Evolutionary conservation across 345 rosid species (phyloP).

Genomic region (Syzygium oleosum): DNA sequence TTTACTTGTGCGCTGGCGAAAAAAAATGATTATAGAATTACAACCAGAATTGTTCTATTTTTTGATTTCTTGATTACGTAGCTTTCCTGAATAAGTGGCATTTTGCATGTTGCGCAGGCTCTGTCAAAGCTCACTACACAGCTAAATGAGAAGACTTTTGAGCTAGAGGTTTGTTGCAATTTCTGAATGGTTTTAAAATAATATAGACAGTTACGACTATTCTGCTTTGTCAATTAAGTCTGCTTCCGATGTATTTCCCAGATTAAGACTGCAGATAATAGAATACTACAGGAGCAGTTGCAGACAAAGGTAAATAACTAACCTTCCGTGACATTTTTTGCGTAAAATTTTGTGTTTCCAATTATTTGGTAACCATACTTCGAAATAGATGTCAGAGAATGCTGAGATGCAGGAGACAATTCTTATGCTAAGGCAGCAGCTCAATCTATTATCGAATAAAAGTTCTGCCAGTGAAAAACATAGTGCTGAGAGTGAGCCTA

Average conservation of each 20-base stretch:
- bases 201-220: background rate
- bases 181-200: background rate
- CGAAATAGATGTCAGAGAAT: conserved; percentile 42
- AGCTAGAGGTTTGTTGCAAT: conserved; percentile 51
- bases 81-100: background rate
- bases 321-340: background rate
- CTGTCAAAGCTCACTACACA: conserved; percentile 45
- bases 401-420: conserved; percentile 56
- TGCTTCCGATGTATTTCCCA: conserved; percentile 10
- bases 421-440: conserved; percentile 45
- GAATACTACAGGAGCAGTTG: conserved; percentile 64
- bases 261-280: conserved; percentile 66
- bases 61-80: background rate
- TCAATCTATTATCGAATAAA: conserved; percentile 20
- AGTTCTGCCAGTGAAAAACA: conserved; percentile 15
- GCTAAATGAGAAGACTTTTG: conserved; percentile 54
- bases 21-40: background rate
- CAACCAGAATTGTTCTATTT: background rate
- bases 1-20: background rate
- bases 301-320: conserved; percentile 44
- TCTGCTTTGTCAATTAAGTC: background rate
- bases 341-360: background rate
- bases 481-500: conserved; percentile 18
- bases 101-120: conserved; percentile 23
- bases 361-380: background rate